These are phyloP conservation scores for Spongiforma sp. DNA, from an alignment of 1,284 basidiomycete genomes.

Conservation along the genomic window DNA sequence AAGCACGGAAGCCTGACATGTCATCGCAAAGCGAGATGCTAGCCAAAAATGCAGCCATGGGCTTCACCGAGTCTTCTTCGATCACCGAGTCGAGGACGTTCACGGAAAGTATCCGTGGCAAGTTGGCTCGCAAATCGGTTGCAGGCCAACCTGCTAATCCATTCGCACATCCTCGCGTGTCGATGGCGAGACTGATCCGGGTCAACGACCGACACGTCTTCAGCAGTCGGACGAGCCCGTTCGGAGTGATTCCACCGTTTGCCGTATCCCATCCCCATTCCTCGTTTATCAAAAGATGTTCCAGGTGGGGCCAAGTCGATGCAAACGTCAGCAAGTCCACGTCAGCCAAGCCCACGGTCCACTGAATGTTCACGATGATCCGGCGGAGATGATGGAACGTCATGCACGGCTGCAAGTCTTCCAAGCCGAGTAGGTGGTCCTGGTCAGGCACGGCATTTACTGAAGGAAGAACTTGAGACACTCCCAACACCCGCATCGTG, in stretches of 20 bases:
- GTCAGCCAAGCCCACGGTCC: constrained; percentile 15
- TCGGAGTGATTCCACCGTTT: constrained; percentile 22
- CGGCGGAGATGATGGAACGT: constrained; percentile 16
- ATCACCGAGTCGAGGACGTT: too few species aligned
- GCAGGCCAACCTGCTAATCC: too few species aligned
- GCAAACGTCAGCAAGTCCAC: constrained; percentile 18
- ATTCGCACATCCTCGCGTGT: constrained; percentile 19
- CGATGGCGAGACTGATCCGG: constrained; percentile 26
- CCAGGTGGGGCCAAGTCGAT: constrained; percentile 22
- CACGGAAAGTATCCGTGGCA: too few species aligned
- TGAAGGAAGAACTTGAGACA: constrained; percentile 19
- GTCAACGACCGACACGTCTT: not conserved
- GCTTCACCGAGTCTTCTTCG: too few species aligned
- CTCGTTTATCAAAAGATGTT: constrained; percentile 22
- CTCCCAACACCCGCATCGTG: constrained; percentile 10
- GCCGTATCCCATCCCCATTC: constrained; percentile 25
- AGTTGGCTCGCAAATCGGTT: too few species aligned
- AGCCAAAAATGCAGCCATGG: too few species aligned
- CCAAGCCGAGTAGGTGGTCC: constrained; percentile 14
- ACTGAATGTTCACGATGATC: constrained; percentile 18
- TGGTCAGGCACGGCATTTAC: constrained; percentile 4
- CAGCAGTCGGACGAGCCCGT: constrained; percentile 20
- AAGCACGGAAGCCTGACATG: too few species aligned
- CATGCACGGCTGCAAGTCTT: constrained; percentile 23
- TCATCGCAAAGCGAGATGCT: too few species aligned